Evolutionary conservation across 345 rosid species (phyloP).

Genomic region (Eucalyptus paniculata): DNA sequence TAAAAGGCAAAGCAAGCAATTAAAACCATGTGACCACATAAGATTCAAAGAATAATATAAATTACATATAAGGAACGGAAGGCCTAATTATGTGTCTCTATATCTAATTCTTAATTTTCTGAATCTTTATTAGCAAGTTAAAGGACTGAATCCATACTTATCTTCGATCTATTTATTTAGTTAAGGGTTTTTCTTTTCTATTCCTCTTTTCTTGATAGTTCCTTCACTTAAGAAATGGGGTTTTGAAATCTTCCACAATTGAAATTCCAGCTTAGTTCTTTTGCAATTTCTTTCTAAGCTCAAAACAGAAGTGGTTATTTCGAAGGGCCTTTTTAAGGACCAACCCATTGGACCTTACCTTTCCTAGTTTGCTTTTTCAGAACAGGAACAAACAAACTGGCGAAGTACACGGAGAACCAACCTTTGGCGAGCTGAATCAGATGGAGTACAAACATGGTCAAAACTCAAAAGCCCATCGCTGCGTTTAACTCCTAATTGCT

Average conservation of each 20-base stretch:
- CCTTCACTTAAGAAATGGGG: background rate
- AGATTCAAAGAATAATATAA: too few relatives aligned
- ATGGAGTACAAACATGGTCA: background rate
- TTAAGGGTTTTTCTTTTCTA: background rate
- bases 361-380: background rate
- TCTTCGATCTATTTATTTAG: background rate
- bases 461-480: background rate
- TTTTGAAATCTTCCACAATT: background rate
- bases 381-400: background rate
- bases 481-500: background rate
- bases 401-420: background rate
- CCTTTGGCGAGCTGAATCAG: background rate
- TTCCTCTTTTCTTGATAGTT: background rate
- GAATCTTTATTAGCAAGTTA: background rate
- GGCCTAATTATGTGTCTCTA: background rate
- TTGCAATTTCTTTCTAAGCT: background rate
- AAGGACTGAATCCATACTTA: background rate
- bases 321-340: background rate
- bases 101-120: background rate
- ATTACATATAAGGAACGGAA: background rate
- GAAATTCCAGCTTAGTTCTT: background rate
- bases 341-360: background rate
- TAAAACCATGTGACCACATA: background rate
- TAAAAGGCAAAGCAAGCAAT: background rate
- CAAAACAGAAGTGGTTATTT: background rate